Base-by-base conservation (phyloP, 2,329 filamentous ascomycete species). In the Cercospora sp. region DNA sequence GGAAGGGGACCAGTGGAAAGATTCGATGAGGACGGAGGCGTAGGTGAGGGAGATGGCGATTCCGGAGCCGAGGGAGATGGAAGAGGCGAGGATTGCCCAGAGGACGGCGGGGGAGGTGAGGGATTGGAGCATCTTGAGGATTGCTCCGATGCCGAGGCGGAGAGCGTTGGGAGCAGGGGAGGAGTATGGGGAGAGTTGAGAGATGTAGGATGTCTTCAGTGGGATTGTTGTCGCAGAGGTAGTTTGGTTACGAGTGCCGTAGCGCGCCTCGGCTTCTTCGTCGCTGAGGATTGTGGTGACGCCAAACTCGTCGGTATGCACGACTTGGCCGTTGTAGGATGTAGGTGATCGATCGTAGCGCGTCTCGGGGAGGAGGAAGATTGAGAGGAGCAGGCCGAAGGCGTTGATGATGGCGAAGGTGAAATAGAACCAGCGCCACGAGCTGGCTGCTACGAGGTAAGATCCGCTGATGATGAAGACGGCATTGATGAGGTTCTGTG, bases 381-480 rank as follows among this genome's bases (percentile, higher is more conserved):
- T 58, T 66, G 80, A 71, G 26, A 82, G 63, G 69, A 84, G 58
- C 8, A 81, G 71, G 1, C 80, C 79, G 5, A 77, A 62, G 8
- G 72, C 79, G 8, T 78, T 71, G 4, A 80, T 75, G 49, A 80
- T 79, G 9, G 75, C 76, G 21, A 80, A 79, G 1, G 82, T 74
- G 78, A 79, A 81, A 60, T 82, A 82, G 70, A 80, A 82, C 79
- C 80, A 82, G 43, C 79, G 73, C 80, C 81, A 82, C 1, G 77
- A 76, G 0, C 79, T 69, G 4, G 77, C 76, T 1, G 76, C 77
- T 2, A 76, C 78, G 30, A 80, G 71, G 55, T 82, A 82, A 5
- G 77, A 79, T 2, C 72, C 73, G 1, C 77, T 77, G 5, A 82
- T 72, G 24, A 77, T 78, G 30, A 82, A 74, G 1, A 67, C 70